phyloP scores from a whole-genome alignment of 2,329 filamentous ascomycete species.

The Aquanectria penicillioides region DNA sequence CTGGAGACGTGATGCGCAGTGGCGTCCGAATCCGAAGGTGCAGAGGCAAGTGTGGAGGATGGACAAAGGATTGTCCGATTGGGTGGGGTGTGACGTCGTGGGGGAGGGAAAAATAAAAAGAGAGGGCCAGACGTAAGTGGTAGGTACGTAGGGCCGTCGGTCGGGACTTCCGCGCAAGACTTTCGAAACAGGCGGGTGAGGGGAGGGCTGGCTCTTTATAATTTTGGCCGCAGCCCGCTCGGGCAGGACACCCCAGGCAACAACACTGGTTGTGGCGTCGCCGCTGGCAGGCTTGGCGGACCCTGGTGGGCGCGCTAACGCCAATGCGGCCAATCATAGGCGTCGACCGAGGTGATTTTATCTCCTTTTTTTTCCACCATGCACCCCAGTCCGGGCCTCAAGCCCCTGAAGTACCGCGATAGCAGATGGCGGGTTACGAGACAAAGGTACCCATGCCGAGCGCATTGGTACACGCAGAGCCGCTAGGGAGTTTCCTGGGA shows the following conservation, averaged over 20 bases:
- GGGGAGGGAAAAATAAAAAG: constrained; percentile 46
- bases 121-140: constrained; percentile 59
- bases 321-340: constrained; percentile 51
- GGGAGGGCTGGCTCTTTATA: constrained; percentile 67
- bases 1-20: constrained; percentile 21
- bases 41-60: constrained; percentile 31
- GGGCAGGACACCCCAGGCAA: constrained; percentile 55
- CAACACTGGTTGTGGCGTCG: constrained; percentile 56
- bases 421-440: constrained; percentile 41
- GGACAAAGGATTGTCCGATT: constrained; percentile 36
- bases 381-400: constrained; percentile 45
- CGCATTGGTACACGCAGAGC: constrained; percentile 11
- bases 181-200: constrained; percentile 60
- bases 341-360: constrained; percentile 46
- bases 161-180: constrained; percentile 66
- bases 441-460: constrained; percentile 28
- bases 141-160: constrained; percentile 63
- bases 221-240: constrained; percentile 55
- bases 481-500: constrained; percentile 12
- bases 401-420: constrained; percentile 53
- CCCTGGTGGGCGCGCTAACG: constrained; percentile 49
- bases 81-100: constrained; percentile 48
- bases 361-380: constrained; percentile 49
- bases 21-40: constrained; percentile 14
- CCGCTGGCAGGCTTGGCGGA: constrained; percentile 51